Percentiles rank a stretch among this genome's conserved stretches.
Evolutionary conservation across 2,329 filamentous ascomycete species (phyloP).

Genomic region (Alternaria sp.): DNA sequence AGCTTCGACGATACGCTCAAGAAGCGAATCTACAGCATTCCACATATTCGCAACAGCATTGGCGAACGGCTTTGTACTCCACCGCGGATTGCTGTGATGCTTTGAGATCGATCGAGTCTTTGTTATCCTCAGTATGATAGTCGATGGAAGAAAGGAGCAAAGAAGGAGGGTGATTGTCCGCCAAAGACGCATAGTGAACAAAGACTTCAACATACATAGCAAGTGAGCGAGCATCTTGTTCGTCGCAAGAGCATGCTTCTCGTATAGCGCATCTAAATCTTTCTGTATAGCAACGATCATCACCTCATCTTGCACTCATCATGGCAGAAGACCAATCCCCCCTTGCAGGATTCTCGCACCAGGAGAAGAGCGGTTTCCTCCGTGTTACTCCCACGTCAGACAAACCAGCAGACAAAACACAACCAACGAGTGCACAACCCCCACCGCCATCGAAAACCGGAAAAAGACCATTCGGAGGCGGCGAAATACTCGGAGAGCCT

Average conservation of each 20-base stretch:
- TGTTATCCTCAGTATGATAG: not conserved
- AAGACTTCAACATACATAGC: not conserved
- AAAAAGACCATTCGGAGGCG: not conserved
- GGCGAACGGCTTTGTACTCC: not conserved
- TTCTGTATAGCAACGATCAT: not conserved
- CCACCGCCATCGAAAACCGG: not conserved
- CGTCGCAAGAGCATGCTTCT: not conserved
- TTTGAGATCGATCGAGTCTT: not conserved
- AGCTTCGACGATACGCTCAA: too few species aligned
- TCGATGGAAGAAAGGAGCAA: not conserved
- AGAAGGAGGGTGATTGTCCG: not conserved
- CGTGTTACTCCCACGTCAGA: not conserved
- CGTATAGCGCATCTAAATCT: fast-evolving
- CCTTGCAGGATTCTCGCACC: not conserved
- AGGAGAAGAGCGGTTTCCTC: not conserved
- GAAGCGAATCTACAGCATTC: too few species aligned
- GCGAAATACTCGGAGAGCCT: not conserved
- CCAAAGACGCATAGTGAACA: not conserved
- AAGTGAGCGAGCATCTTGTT: not conserved
- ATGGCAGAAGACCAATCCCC: not conserved
- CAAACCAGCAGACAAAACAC: fast-evolving
- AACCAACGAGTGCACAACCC: too few species aligned
- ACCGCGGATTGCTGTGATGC: not conserved
- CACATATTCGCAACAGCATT: too few species aligned
- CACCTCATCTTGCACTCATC: fast-evolving